Evolutionary conservation across 495 filamentous ascomycete genomes (phyloP).

Genomic region (Podospora sp.): DNA sequence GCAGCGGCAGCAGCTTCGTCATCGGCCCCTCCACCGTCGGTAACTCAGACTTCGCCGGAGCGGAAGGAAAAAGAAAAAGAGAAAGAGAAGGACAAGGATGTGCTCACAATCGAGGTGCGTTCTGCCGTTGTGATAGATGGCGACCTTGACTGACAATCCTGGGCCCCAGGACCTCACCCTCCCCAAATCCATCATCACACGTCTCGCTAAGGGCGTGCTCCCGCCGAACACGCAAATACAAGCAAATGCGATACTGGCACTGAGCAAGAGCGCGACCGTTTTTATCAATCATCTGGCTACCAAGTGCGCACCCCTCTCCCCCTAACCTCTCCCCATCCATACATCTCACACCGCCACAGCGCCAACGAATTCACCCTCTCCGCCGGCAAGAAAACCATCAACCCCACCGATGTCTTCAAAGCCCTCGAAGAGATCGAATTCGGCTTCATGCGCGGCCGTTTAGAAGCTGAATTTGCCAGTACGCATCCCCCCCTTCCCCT

Average conservation of each 20-base stretch:
- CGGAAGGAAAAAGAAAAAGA: conserved; percentile 25
- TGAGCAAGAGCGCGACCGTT: conserved; percentile 91
- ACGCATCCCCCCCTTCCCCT: conserved; percentile 18
- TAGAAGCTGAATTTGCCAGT: conserved; percentile 67
- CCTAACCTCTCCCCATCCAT: background rate
- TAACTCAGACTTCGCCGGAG: conserved; percentile 14
- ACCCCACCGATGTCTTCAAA: conserved; percentile 78
- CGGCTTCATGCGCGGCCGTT: conserved; percentile 66
- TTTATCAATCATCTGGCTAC: conserved; percentile 89
- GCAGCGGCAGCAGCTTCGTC: conserved; percentile 12
- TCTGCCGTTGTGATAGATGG: too few relatives aligned
- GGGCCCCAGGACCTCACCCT: conserved; percentile 76
- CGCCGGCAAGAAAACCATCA: conserved; percentile 81
- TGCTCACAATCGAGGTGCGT: conserved; percentile 47
- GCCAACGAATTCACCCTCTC: conserved; percentile 72
- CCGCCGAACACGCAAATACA: conserved; percentile 93
- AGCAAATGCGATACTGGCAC: conserved; percentile 86
- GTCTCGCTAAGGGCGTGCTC: conserved; percentile 95
- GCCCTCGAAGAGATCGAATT: conserved; percentile 85
- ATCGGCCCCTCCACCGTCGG: conserved; percentile 10
- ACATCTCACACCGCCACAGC: conserved; percentile 42
- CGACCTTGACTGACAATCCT: background rate
- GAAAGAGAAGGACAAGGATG: conserved; percentile 35
- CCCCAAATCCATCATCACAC: conserved; percentile 89
- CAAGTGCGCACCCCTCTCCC: conserved; percentile 60